Percentiles rank a stretch among this genome's conserved stretches.
These are phyloP conservation scores for Trypethelium eluteriae DNA, from an alignment of 495 filamentous ascomycete genomes.

Conservation along the genomic window DNA sequence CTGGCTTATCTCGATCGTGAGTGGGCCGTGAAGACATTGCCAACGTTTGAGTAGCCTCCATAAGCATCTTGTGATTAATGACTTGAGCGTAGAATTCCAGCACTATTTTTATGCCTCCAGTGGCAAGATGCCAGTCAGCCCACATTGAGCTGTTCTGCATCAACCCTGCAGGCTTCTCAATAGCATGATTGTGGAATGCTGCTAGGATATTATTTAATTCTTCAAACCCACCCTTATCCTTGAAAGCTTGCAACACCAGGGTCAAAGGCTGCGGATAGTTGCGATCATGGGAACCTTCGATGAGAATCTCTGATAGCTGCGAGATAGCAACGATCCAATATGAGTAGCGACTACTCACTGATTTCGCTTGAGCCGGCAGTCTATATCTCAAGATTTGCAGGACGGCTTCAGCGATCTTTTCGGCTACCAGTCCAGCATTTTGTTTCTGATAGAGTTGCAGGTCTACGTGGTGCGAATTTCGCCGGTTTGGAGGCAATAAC, in stretches of 20 bases:
- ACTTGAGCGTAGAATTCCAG: constrained; percentile 71
- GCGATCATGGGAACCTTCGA: constrained; percentile 62
- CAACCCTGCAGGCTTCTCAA: neutral
- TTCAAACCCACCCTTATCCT: constrained; percentile 66
- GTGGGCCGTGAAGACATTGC: constrained; percentile 50
- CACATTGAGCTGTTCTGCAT: neutral
- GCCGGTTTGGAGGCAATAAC: constrained; percentile 61
- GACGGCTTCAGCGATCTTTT: constrained; percentile 65
- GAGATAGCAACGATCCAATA: constrained; percentile 77
- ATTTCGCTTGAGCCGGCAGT: constrained; percentile 37
- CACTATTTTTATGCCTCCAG: constrained; percentile 71
- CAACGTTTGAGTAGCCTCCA: constrained; percentile 61
- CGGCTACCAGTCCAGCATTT: constrained; percentile 62
- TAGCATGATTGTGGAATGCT: neutral
- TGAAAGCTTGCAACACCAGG: constrained; percentile 77
- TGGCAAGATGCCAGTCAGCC: constrained; percentile 12
- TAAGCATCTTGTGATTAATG: constrained; percentile 65
- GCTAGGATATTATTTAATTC: constrained; percentile 38
- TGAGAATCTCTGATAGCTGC: constrained; percentile 66
- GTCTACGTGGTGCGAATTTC: constrained; percentile 41
- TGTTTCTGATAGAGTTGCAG: constrained; percentile 45
- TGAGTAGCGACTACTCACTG: constrained; percentile 48
- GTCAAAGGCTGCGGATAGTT: constrained; percentile 61
- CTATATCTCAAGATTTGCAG: constrained; percentile 53
- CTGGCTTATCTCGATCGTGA: constrained; percentile 49